Evolutionary conservation across 2,329 filamentous ascomycete species (phyloP), one percentile per base, ranked within the genome.

Genomic region (Pseudopyrenochaeta lycopersici): DNA sequence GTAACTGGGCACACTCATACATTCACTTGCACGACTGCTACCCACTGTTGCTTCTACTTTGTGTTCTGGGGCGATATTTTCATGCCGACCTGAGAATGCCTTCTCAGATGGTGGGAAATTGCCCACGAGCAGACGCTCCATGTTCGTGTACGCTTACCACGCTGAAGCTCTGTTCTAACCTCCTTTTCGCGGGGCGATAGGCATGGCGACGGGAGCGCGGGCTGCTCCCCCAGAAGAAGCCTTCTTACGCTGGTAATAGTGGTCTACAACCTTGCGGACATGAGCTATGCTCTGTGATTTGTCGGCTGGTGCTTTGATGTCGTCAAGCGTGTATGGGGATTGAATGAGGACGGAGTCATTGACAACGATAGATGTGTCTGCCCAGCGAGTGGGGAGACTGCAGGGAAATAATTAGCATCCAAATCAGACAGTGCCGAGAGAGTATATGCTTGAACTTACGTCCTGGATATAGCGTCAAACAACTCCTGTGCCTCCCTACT

Each of bases 401-500:
- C 41, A 3, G 23, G 14, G 30, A 7, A 6, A 9, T 31, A 23
- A 56, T 64, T 43, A 66, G 60, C 18, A n/a, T 18, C 2, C n/a
- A 12, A 15, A 7, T 4, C 10, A 1, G 40, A 7, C n/a, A 9
- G 4, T 4, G 21, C 15, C 20, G 17, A 15, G 7, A 1, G 35
- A 11, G 21, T 17, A n/a, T 12, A 21, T 32, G 12, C 7, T 14
- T 18, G 18, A 43, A 71, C 79, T 58, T 67, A 86, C 72, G 84
- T 85, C 63, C 84, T 81, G 56, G 80, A 82, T 48, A 89, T 80
- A 10, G 82, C 80, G 75, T 88, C 85, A 63, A 86, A 89, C 14
- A 89, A 76, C 48, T 86, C 85, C 72, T 89, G 86, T 21, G 82
- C 86, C 58, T 87, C 85, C 32, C 77, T 80, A 32, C 79, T 84